Conservation (phyloP, 2,329 filamentous ascomycete genomes). For the Trichoderma sp. region DNA sequence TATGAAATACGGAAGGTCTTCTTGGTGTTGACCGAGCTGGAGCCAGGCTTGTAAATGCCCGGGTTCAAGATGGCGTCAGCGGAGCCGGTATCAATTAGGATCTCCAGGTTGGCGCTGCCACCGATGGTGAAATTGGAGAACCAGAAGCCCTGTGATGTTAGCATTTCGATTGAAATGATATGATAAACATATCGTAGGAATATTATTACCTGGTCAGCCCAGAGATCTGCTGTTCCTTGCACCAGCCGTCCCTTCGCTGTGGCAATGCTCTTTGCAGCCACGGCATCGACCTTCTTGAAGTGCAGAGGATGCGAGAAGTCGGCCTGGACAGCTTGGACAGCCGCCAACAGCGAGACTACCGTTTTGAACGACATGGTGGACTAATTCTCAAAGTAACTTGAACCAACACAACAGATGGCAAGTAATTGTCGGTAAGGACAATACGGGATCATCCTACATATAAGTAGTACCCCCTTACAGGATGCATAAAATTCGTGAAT, state of each 20-base stretch:
- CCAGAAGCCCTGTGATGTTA: conserved; percentile 26
- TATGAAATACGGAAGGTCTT: conserved; percentile 24
- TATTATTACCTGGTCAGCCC: conserved; percentile 22
- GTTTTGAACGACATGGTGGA: conserved; percentile 21
- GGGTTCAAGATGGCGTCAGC: conserved; percentile 26
- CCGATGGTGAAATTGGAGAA: conserved; percentile 27
- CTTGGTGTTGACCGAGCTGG: conserved; percentile 10
- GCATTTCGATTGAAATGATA: background rate
- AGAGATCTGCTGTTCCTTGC: background rate
- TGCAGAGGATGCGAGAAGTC: conserved; percentile 24
- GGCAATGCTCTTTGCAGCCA: conserved; percentile 19
- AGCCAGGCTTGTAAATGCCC: conserved; percentile 24
- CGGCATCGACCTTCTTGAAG: conserved; percentile 21
- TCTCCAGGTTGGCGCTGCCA: conserved; percentile 25
- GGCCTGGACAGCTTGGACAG: conserved; percentile 20
- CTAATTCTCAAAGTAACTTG: background rate
- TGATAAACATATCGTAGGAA: no score
- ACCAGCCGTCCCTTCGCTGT: conserved; percentile 16
- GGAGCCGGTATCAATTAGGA: conserved; percentile 27
- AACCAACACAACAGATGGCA: background rate
- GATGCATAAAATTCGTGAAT: background rate
- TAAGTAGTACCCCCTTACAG: background rate
- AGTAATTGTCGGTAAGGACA: background rate
- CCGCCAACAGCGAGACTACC: conserved; percentile 15
- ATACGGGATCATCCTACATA: background rate